These are phyloP conservation scores for Stemphylium beticola DNA, from an alignment of 2,329 filamentous ascomycete genomes.

Conservation along the genomic window DNA sequence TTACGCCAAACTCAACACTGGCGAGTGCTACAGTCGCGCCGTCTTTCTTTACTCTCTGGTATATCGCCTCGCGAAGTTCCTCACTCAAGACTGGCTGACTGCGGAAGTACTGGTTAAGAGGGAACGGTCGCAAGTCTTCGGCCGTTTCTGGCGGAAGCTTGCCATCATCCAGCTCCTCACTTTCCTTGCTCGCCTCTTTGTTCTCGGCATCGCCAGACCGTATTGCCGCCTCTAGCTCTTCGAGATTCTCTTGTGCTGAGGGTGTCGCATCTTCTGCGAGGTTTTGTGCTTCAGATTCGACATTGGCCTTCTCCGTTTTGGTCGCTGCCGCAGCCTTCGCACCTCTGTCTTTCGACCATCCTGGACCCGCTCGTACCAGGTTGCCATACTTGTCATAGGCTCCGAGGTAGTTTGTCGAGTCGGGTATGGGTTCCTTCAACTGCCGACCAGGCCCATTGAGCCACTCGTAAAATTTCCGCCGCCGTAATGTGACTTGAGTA, in stretches of 20 bases:
- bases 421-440: slow-evolving; percentile 56
- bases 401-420: slow-evolving; percentile 62
- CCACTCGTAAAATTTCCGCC: slow-evolving; percentile 65
- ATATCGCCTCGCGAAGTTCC: slow-evolving; percentile 74
- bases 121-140: slow-evolving; percentile 66
- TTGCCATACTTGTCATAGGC: slow-evolving; percentile 60
- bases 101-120: slow-evolving; percentile 72
- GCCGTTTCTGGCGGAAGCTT: slow-evolving; percentile 40
- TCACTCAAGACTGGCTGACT: slow-evolving; percentile 78
- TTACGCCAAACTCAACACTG: slow-evolving; percentile 77
- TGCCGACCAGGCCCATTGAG: slow-evolving; percentile 60
- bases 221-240: slow-evolving; percentile 36
- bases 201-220: slow-evolving; percentile 27
- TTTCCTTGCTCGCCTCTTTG: slow-evolving; percentile 17
- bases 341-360: slow-evolving; percentile 23
- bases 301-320: slow-evolving; percentile 6
- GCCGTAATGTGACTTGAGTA: slow-evolving; percentile 55
- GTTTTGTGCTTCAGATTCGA: slow-evolving; percentile 21
- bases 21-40: slow-evolving; percentile 73
- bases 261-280: slow-evolving; percentile 30
- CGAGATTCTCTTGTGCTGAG: slow-evolving; percentile 39
- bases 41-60: slow-evolving; percentile 67
- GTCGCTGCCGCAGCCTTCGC: slow-evolving; percentile 24
- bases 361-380: slow-evolving; percentile 49
- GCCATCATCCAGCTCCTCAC: slow-evolving; percentile 23